Evolutionary conservation across 805 yeast genomes (phyloP).

Genomic region (Nakazawaea holstii): DNA sequence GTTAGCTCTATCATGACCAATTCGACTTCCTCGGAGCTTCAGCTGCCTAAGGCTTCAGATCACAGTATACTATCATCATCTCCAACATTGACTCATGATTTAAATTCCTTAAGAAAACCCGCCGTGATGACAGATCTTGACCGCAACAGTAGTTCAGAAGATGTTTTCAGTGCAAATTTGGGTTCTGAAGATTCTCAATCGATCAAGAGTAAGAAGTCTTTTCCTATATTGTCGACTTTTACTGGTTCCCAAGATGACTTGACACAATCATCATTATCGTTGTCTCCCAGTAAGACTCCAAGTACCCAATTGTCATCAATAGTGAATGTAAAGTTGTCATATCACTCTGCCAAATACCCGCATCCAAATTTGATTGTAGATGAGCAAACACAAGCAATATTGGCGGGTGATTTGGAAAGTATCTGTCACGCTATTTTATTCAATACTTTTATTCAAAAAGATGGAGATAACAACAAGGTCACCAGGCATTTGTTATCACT

Average conservation of each 20-base stretch:
- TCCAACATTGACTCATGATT: conserved; percentile 2
- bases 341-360: conserved; percentile 41
- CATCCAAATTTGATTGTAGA: conserved; percentile 60
- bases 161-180: neutral
- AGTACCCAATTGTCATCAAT: neutral
- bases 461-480: conserved; percentile 19
- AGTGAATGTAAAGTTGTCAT: conserved; percentile 15
- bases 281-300: conserved; percentile 3
- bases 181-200: conserved; percentile 3
- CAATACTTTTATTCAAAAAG: conserved; percentile 31
- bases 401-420: conserved; percentile 61
- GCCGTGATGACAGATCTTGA: neutral
- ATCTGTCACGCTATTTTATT: conserved; percentile 71
- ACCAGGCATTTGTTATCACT: conserved; percentile 40
- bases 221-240: neutral
- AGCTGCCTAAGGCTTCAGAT: neutral
- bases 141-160: neutral
- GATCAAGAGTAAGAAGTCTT: conserved; percentile 3
- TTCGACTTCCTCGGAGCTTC: neutral
- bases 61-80: conserved; percentile 1
- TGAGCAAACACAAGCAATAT: conserved; percentile 33
- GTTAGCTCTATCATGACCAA: neutral
- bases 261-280: neutral
- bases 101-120: conserved; percentile 1
- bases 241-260: neutral